Evolutionary conservation across 2,329 filamentous ascomycete genomes (phyloP).

Genomic region (Colletotrichum acutatum): DNA sequence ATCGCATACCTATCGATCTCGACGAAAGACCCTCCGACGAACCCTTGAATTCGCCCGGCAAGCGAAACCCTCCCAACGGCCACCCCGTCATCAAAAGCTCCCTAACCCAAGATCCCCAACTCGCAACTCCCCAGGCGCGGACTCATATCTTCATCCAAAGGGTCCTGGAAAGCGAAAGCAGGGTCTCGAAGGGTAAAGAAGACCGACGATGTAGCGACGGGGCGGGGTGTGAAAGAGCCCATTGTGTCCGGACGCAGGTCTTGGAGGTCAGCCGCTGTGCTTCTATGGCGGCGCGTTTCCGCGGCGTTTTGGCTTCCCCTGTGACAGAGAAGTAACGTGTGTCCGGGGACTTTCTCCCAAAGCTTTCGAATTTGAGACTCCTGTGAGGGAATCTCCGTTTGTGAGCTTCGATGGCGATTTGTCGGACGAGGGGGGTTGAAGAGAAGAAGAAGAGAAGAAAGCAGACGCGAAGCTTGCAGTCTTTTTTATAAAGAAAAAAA

Average conservation of each 20-base stretch:
- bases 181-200: constrained; percentile 35
- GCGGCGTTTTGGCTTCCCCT: constrained; percentile 61
- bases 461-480: constrained; percentile 1
- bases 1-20: constrained; percentile 99
- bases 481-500: constrained; percentile 34
- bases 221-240: constrained; percentile 48
- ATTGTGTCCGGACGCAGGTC: constrained; percentile 61
- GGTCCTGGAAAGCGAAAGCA: constrained; percentile 52
- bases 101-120: constrained; percentile 32
- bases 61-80: constrained; percentile 41
- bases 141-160: constrained; percentile 91
- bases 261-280: constrained; percentile 90
- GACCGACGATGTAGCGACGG: constrained; percentile 57
- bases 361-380: constrained; percentile 63
- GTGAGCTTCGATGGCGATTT: constrained; percentile 99
- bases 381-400: constrained; percentile 73
- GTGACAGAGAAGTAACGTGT: constrained; percentile 55
- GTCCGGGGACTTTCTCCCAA: constrained; percentile 99
- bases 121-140: constrained; percentile 60
- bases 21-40: constrained; percentile 81
- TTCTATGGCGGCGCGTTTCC: constrained; percentile 99
- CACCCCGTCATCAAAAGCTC: constrained; percentile 42
- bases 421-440: constrained; percentile 91
- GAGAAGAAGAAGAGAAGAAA: constrained; percentile 51
- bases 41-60: constrained; percentile 40